A percentile compares a stretch with the other conserved stretches of the same genome.
phyloP scores from a whole-genome alignment of 2,329 filamentous ascomycete species.

The Diaporthe vexans region DNA sequence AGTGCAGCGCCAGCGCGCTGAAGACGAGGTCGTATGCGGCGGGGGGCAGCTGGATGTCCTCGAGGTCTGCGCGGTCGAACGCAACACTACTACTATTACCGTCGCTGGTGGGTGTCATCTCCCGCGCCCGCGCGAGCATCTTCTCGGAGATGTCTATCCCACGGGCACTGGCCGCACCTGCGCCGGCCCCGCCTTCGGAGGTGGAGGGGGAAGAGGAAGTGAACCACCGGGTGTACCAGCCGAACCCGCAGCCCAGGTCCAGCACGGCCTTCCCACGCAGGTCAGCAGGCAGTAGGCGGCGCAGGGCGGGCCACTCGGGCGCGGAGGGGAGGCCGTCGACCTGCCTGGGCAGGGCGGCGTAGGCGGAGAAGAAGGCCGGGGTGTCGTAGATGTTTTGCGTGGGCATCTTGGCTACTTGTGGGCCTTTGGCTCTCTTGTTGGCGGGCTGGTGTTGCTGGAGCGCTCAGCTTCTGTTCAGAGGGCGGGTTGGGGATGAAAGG shows the following conservation, averaged over 20 bases:
- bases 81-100: background rate
- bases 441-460: background rate
- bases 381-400: constrained; percentile 2
- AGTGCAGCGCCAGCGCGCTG: constrained; percentile 15
- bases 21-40: background rate
- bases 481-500: background rate
- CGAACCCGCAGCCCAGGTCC: constrained; percentile 7
- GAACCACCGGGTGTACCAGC: constrained; percentile 1
- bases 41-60: background rate
- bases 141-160: background rate
- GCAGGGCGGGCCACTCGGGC: background rate
- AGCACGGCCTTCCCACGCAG: background rate
- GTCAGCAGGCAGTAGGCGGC: background rate
- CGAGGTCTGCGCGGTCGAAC: background rate
- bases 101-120: background rate
- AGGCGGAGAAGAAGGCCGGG: background rate
- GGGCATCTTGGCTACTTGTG: background rate
- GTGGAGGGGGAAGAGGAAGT: too few species aligned
- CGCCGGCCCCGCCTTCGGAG: background rate
- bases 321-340: background rate
- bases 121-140: constrained; percentile 7
- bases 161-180: background rate
- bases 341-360: background rate
- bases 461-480: background rate
- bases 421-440: background rate